A percentile compares a stretch with the other conserved stretches of the same genome.
These are phyloP conservation scores for Chlorella sp. DNA, from an alignment of 139 green algal species.

Conservation along the genomic window DNA sequence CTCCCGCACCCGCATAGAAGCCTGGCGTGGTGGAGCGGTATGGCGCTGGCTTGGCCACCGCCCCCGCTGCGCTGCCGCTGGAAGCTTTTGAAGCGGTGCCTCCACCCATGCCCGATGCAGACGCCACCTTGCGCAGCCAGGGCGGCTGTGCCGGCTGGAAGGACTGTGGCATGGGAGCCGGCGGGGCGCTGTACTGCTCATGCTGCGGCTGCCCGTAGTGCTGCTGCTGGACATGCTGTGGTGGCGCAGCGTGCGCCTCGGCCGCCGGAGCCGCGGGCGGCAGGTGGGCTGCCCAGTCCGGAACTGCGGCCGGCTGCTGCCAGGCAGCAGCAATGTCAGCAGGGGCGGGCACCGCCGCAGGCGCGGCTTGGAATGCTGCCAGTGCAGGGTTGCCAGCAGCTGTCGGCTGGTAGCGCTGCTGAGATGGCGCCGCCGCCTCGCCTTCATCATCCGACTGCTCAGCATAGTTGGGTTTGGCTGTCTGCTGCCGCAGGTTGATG, in stretches of 20 bases:
- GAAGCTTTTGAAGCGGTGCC: not conserved
- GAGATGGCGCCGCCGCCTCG: not conserved
- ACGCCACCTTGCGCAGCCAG: too few relatives aligned
- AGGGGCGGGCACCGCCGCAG: not conserved
- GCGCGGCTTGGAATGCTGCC: too few relatives aligned
- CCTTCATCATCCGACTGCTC: constrained; percentile 18
- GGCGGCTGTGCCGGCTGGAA: too few relatives aligned
- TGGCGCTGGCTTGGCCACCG: not conserved
- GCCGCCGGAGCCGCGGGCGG: not conserved
- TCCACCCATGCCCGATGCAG: too few relatives aligned
- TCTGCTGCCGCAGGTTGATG: constrained; percentile 33
- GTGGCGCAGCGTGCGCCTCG: not conserved
- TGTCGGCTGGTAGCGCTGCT: not conserved
- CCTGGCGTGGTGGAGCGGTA: constrained; percentile 6
- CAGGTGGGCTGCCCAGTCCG: constrained; percentile 17
- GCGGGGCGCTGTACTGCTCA: not conserved
- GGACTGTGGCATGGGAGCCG: too few relatives aligned
- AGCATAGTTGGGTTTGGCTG: constrained; percentile 9
- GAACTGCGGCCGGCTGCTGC: not conserved
- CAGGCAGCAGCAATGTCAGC: not conserved
- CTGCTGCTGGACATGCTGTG: not conserved
- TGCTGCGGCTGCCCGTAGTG: not conserved
- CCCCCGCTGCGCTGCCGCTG: constrained; percentile 6
- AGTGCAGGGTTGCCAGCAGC: not conserved
- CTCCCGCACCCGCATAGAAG: constrained; percentile 15